Base-by-base conservation (phyloP, 768 basidiomycete species). In the Pholiota microspora region DNA sequence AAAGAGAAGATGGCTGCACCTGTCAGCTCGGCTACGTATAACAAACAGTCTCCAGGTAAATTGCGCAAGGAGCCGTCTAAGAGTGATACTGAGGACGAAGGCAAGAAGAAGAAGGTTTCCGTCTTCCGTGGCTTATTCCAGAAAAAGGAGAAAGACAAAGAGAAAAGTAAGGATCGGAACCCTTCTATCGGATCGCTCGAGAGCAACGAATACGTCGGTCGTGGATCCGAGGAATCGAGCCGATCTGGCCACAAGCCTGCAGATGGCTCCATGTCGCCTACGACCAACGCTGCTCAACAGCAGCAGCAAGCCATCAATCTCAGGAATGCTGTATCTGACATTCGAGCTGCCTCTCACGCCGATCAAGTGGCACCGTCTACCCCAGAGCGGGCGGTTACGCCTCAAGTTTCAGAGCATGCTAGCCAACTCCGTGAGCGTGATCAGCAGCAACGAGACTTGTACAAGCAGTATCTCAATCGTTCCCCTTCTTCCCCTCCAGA, bases 381-480 rank as follows among this genome's bases (percentile, higher is more conserved):
- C n/a, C 64, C 67, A 44, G 63, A 56, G 54, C 65, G 51, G 6
- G 60, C 64, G 0, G 60, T 63, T 6, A 63, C 70, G 15, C 68
- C 70, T 2, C 80, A 78, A 42, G 79, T 89, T 8, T 89, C 87
- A 2, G 83, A 83, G 46, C 75, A 81, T 49, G 80, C 88, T 0
- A 85, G 83, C 12, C 84, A 88, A 45, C 73, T 97, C 34, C 88
- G 92, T 56, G 89, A 94, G 70, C 82, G 85, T 49, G 94, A 97
- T 59, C 88, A 92, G 67, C 88, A 94, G 59, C 89, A 94, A 52
- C 92, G 94, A 67, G 84, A 85, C 8, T 72, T 91, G 27, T 97
- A 96, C 69, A 88, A 86, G 59, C 88, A 92, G 63, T 94, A 96
- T 64, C 89, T 97, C 68, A 91, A 86, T 56, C 83, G 86, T 16